A percentile compares a stretch with the other conserved stretches of the same genome.
Conservation (phyloP, 2,329 filamentous ascomycete species). For the Tolypocladium tropicale region DNA sequence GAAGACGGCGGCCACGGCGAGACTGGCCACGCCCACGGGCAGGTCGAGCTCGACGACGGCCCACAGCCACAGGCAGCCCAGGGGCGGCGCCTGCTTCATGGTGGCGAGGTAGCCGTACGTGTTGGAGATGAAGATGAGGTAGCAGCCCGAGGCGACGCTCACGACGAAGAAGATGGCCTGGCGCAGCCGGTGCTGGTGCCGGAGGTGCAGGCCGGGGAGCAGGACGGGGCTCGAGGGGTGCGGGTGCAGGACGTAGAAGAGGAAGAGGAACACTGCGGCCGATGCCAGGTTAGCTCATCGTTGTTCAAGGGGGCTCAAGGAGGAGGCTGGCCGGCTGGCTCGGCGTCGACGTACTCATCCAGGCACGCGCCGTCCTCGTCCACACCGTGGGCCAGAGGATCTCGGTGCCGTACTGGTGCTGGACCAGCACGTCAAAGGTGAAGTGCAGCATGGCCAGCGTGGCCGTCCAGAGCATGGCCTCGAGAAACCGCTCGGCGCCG, state of each 20-base stretch:
- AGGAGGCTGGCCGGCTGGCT: no score
- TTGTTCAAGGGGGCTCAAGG: no score
- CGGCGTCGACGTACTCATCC: constrained; percentile 32
- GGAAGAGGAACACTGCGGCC: constrained; percentile 39
- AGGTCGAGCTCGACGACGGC: constrained; percentile 78
- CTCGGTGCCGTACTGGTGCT: constrained; percentile 64
- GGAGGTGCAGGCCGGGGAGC: constrained; percentile 37
- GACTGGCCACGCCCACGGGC: constrained; percentile 47
- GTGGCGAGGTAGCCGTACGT: constrained; percentile 71
- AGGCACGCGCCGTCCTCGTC: constrained; percentile 40
- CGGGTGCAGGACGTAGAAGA: constrained; percentile 48
- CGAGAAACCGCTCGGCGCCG: constrained; percentile 39
- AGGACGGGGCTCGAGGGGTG: constrained; percentile 37
- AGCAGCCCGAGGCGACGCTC: constrained; percentile 58
- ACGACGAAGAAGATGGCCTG: constrained; percentile 54
- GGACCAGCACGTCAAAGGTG: constrained; percentile 68
- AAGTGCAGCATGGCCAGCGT: constrained; percentile 65
- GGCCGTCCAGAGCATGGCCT: constrained; percentile 46
- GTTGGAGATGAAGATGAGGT: constrained; percentile 75
- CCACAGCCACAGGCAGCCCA: constrained; percentile 91
- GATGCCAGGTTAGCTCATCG: no score
- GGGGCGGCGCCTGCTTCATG: constrained; percentile 83
- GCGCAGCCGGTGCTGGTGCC: constrained; percentile 36
- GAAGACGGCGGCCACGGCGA: constrained; percentile 34
- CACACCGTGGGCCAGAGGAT: constrained; percentile 49